phyloP scores from a whole-genome alignment of 305 asterid species.

The Fraxinus baroniana region DNA sequence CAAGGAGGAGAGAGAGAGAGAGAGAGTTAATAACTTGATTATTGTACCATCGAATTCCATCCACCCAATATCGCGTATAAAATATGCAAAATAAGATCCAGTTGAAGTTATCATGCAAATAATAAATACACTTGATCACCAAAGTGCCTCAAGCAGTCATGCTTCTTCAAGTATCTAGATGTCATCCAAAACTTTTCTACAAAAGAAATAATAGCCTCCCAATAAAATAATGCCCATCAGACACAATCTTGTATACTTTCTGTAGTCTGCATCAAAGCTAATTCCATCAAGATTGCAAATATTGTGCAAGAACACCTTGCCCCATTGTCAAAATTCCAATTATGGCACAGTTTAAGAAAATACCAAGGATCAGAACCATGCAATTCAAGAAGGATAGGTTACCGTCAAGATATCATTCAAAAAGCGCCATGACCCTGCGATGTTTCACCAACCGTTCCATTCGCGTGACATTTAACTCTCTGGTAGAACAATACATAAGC shows the following conservation, averaged over 20 bases:
- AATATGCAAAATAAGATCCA: not conserved
- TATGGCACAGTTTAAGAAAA: not conserved
- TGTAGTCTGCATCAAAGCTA: not conserved
- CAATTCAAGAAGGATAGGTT: not conserved
- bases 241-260: not conserved
- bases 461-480: conserved; percentile 49
- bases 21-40: not conserved
- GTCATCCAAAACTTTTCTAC: conserved; percentile 14
- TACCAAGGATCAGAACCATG: conserved; percentile 3
- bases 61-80: not conserved
- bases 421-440: conserved; percentile 32
- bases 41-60: not conserved
- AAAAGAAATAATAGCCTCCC: conserved; percentile 13
- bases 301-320: conserved; percentile 14
- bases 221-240: conserved; percentile 10
- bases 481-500: conserved; percentile 91
- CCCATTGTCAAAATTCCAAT: conserved; percentile 1
- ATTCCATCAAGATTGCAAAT: not conserved
- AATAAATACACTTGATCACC: not conserved
- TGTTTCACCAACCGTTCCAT: conserved; percentile 45
- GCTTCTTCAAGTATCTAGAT: not conserved
- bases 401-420: conserved; percentile 24
- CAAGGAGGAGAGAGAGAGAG: not conserved
- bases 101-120: not conserved
- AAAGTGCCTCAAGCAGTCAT: not conserved